phyloP scores from a whole-genome alignment of 2,329 filamentous ascomycete genomes.

The Hymenoscyphus fructigenus region DNA sequence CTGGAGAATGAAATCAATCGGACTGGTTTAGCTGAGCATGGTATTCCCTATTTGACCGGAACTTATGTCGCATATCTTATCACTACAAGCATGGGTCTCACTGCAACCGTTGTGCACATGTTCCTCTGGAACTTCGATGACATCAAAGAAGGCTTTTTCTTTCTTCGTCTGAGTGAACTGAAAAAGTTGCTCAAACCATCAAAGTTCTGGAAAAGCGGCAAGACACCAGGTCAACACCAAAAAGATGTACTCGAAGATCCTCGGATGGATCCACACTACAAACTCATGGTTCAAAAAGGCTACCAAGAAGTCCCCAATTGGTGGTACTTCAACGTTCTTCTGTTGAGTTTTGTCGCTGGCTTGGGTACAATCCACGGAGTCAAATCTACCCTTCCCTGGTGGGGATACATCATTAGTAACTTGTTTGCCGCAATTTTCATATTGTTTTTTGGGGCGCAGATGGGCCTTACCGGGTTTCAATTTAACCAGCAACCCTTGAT shows the following conservation, averaged over 20 bases:
- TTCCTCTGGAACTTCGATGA: conserved; percentile 42
- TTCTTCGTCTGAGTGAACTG: conserved; percentile 7
- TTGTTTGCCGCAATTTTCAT: conserved; percentile 29
- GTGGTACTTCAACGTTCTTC: conserved; percentile 53
- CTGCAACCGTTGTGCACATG: conserved; percentile 47
- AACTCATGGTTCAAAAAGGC: conserved; percentile 40
- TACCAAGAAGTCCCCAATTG: conserved; percentile 56
- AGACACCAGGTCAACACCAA: conserved; percentile 20
- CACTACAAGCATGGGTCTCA: conserved; percentile 46
- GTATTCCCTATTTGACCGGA: conserved; percentile 44
- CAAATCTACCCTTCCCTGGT: conserved; percentile 55
- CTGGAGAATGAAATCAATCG: conserved; percentile 40
- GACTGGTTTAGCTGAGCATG: conserved; percentile 37
- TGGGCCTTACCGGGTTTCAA: conserved; percentile 48
- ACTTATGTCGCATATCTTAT: conserved; percentile 44
- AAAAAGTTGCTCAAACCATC: conserved; percentile 14
- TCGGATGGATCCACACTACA: conserved; percentile 43
- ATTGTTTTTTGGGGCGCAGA: conserved; percentile 37
- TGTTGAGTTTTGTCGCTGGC: conserved; percentile 46
- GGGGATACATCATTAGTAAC: conserved; percentile 33
- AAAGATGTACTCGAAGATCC: conserved; percentile 19
- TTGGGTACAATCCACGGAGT: conserved; percentile 53
- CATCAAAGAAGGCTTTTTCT: conserved; percentile 39
- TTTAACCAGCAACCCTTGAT: conserved; percentile 48
- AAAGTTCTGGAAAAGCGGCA: conserved; percentile 17